Conservation (phyloP, 805 yeast genomes). For the Candida takata region DNA sequence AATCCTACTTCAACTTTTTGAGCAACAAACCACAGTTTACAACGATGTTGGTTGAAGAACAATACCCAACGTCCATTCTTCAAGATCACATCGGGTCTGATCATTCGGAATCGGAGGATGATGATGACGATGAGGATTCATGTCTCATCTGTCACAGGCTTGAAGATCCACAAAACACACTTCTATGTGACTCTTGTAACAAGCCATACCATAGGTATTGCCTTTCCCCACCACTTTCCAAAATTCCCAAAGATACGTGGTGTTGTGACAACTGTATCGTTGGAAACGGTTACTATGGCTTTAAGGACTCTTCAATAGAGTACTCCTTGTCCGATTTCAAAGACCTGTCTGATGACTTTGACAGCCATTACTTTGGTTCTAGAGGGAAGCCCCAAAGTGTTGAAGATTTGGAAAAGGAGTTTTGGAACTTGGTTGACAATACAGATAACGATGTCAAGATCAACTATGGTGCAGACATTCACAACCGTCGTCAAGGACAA, state of each 20-base stretch:
- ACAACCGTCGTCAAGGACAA: conserved; percentile 55
- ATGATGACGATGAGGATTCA: conserved; percentile 27
- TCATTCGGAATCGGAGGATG: conserved; percentile 20
- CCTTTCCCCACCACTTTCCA: conserved; percentile 46
- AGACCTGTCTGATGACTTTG: conserved; percentile 45
- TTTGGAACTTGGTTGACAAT: conserved; percentile 52
- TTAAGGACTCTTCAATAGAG: conserved; percentile 55
- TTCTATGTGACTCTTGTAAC: conserved; percentile 72
- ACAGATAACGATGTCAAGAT: conserved; percentile 49
- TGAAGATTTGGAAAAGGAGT: conserved; percentile 48
- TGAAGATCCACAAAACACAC: conserved; percentile 38
- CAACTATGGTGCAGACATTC: conserved; percentile 82
- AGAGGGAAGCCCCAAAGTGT: conserved; percentile 27
- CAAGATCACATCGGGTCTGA: conserved; percentile 9
- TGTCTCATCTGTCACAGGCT: conserved; percentile 43
- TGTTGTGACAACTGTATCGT: conserved; percentile 77
- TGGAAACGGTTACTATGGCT: conserved; percentile 85
- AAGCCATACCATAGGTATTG: conserved; percentile 62
- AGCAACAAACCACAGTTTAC: conserved; percentile 21
- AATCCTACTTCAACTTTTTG: conserved; percentile 29
- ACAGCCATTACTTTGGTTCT: conserved; percentile 33
- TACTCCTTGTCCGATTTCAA: conserved; percentile 58
- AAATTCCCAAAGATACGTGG: conserved; percentile 61
- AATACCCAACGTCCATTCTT: conserved; percentile 28
- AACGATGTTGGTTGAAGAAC: conserved; percentile 18